A percentile compares a stretch with the other conserved stretches of the same genome.
Evolutionary conservation across 73 alveolate genomes (phyloP).

Genomic region (Urostyla sp.): DNA sequence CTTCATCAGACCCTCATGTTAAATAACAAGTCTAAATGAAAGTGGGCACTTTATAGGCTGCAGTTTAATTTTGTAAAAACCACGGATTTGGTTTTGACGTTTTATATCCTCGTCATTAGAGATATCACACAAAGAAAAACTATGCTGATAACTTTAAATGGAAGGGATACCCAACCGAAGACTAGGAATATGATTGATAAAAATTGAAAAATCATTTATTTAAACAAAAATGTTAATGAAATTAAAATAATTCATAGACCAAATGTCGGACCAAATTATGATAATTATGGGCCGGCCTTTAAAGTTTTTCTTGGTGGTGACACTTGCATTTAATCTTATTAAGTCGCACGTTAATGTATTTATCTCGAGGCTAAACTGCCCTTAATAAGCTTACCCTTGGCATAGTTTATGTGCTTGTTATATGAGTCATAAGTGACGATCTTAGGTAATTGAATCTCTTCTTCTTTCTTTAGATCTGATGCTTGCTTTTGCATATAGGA

Average conservation of each 20-base stretch:
- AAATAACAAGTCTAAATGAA: background rate
- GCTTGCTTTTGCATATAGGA: too few species aligned
- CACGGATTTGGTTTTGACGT: slow-evolving; percentile 78
- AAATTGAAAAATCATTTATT: background rate
- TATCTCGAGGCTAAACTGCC: too few species aligned
- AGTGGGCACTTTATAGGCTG: slow-evolving; percentile 56
- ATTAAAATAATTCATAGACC: background rate
- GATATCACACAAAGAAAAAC: slow-evolving; percentile 71
- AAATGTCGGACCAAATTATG: too few species aligned
- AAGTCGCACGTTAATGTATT: too few species aligned
- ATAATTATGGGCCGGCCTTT: too few species aligned
- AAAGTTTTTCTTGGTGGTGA: too few species aligned
- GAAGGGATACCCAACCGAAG: slow-evolving; percentile 74
- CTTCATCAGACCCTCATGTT: slow-evolving; percentile 21
- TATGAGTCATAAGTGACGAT: too few species aligned
- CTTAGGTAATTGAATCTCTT: too few species aligned
- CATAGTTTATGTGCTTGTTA: too few species aligned
- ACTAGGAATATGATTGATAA: slow-evolving; percentile 25
- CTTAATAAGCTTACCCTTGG: too few species aligned
- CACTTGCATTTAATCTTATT: too few species aligned
- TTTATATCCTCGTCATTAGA: slow-evolving; percentile 50
- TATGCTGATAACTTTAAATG: slow-evolving; percentile 80
- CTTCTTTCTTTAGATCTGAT: too few species aligned
- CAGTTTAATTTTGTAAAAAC: slow-evolving; percentile 56
- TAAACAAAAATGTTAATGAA: background rate